Evolutionary conservation across 805 yeast genomes (phyloP).

Genomic region (Candida montana): DNA sequence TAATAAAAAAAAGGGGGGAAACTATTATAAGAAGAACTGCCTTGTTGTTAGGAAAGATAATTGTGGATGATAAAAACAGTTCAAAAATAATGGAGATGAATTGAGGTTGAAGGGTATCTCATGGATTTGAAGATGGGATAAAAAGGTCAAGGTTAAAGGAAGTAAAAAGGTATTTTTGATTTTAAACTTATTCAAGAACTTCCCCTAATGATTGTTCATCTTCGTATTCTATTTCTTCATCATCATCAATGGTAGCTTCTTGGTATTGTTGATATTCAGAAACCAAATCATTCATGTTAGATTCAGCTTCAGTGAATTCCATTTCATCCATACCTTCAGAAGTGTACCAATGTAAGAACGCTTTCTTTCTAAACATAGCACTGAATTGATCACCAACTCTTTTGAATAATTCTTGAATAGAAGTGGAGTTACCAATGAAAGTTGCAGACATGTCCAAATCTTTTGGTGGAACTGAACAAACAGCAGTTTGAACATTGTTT

Average conservation of each 20-base stretch:
- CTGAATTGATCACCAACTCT: conserved; percentile 96
- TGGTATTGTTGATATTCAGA: conserved; percentile 96
- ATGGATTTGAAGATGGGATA: conserved; percentile 1
- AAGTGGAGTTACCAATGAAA: conserved; percentile 95
- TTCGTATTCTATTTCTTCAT: conserved; percentile 37
- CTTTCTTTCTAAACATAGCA: conserved; percentile 97
- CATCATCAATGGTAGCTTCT: conserved; percentile 83
- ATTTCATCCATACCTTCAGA: conserved; percentile 99
- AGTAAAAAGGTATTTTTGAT: neutral
- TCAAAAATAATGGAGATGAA: neutral
- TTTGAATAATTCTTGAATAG: conserved; percentile 97
- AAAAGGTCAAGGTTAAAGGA: too few relatives aligned
- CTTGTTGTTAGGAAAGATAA: neutral
- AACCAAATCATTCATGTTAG: conserved; percentile 94
- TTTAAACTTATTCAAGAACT: conserved; percentile 23
- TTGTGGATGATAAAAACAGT: neutral
- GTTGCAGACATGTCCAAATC: conserved; percentile 91
- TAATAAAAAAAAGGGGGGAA: conserved; percentile 1
- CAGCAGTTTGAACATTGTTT: conserved; percentile 98
- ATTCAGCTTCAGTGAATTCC: conserved; percentile 98
- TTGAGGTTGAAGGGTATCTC: conserved; percentile 1
- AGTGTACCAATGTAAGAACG: conserved; percentile 98
- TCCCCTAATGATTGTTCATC: conserved; percentile 27
- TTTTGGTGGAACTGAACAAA: conserved; percentile 89
- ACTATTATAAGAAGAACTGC: conserved; percentile 3